Evolutionary conservation across 108 stramenopile species (phyloP), one percentile per base, ranked within the genome.

Genomic region (Nitzschia inconspicua): DNA sequence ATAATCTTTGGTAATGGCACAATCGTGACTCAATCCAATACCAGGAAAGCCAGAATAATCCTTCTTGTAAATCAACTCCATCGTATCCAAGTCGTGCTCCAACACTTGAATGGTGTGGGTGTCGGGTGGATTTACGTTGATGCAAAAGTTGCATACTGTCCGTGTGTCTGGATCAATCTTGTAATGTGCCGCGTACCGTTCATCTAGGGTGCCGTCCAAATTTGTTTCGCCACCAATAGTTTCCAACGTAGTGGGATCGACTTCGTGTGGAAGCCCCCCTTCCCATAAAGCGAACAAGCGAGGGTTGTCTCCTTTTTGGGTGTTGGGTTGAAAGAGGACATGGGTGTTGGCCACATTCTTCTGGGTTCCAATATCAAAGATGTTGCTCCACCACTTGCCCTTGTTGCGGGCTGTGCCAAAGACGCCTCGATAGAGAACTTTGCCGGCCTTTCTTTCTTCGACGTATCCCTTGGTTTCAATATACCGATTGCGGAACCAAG

Each of bases 201-300:
- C 49, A 7, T 24, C 22, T 25, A 78, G 24, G 1, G 66, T 37
- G 0, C 70, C 78, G 58, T 72, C 44, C 65, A 75, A 34, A 51
- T 64, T 44, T 6, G 50, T 49, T 39, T 44, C 49, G 10, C 57
- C 65, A 20, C 19, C 53, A 14, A 60, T 7, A 13, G 60, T 77
- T 44, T 74, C 42, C 60, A 81, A 52, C 8, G 80, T 75, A 18
- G 55, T 14, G 4, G 80, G 80, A 43, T 81, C 72, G 13, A 81
- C 26, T 32, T 57, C 58, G 47, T 76, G 63, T 4, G 80, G 80
- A 14, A 6, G 30, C 0, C 80, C 80, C 32, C 51, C 80, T 43
- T 81, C 80, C 80, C 80, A 81, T 30, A 81, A 37, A 1, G 80
- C 80, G 47, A 63, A 77, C 26, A 81, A 39, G n/a, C n/a, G n/a